Evolutionary conservation across 148 eudicot genomes (phyloP).

Genomic region (Heliamphora exappendiculata): DNA sequence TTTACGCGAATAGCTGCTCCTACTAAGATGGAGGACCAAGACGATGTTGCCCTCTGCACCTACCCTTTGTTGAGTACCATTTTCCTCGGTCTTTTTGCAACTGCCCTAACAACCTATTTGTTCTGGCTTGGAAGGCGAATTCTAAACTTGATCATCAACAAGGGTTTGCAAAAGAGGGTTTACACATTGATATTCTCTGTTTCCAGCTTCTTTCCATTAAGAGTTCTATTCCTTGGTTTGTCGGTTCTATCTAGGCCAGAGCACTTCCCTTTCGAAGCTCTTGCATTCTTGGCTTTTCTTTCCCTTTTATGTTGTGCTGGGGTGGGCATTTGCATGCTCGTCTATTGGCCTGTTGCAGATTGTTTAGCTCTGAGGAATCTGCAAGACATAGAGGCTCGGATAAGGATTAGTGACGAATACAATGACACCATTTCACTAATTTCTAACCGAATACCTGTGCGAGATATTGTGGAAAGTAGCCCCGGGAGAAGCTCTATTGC

Average conservation of each 20-base stretch:
- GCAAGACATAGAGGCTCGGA: conserved; percentile 55
- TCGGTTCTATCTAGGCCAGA: conserved; percentile 65
- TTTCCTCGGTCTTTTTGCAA: conserved; percentile 67
- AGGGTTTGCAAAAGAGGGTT: conserved; percentile 79
- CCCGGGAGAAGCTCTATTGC: conserved; percentile 46
- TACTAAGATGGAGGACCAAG: conserved; percentile 21
- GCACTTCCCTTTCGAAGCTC: conserved; percentile 54
- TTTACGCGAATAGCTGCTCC: conserved; percentile 39
- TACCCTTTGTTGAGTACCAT: conserved; percentile 84
- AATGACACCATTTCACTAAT: conserved; percentile 64
- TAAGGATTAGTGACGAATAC: conserved; percentile 31
- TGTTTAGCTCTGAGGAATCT: conserved; percentile 69
- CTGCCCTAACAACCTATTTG: conserved; percentile 47
- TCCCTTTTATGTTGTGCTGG: conserved; percentile 62
- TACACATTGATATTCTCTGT: conserved; percentile 60
- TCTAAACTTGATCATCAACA: conserved; percentile 71
- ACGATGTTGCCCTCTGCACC: conserved; percentile 48
- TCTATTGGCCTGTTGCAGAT: conserved; percentile 79
- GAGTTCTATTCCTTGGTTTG: conserved; percentile 78
- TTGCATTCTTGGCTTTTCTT: conserved; percentile 72
- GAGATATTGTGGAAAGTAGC: conserved; percentile 29
- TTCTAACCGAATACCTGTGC: conserved; percentile 49
- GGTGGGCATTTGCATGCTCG: conserved; percentile 64
- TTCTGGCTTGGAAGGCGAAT: conserved; percentile 75
- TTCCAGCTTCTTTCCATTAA: conserved; percentile 55